A percentile compares a stretch with the other conserved stretches of the same genome.
phyloP scores from a whole-genome alignment of 352 stramenopile genomes.

The Phytophthora cryptogea region DNA sequence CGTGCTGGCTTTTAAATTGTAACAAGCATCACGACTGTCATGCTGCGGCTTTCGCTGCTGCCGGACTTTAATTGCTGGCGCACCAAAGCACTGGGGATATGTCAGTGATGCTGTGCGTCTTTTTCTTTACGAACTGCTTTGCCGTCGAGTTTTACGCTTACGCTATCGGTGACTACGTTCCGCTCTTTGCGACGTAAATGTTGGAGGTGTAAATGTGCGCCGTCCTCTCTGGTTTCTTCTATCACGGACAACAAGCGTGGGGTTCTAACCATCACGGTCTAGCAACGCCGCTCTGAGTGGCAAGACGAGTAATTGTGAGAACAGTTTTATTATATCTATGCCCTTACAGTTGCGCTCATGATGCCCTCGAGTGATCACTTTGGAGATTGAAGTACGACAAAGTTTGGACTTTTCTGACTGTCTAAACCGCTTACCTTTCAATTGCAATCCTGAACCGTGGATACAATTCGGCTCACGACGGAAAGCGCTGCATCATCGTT shows the following conservation, averaged over 20 bases:
- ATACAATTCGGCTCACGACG: neutral
- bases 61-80: constrained; percentile 42
- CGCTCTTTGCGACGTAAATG: constrained; percentile 42
- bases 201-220: constrained; percentile 36
- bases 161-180: constrained; percentile 47
- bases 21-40: constrained; percentile 45
- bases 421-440: neutral
- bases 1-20: constrained; percentile 29
- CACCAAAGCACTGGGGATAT: constrained; percentile 36
- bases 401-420: constrained; percentile 1
- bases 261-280: too few relatives aligned
- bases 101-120: constrained; percentile 31
- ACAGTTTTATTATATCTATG: neutral
- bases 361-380: neutral
- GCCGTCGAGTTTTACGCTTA: constrained; percentile 47
- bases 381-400: neutral
- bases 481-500: neutral
- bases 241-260: constrained; percentile 29
- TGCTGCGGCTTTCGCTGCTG: constrained; percentile 49
- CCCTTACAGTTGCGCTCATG: neutral
- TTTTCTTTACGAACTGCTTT: constrained; percentile 40
- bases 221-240: constrained; percentile 45
- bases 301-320: too few relatives aligned
- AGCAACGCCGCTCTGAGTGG: too few relatives aligned
- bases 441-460: neutral